A percentile compares a stretch with the other conserved stretches of the same genome.
These are phyloP conservation scores for Verticillium longisporum DNA, from an alignment of 2,329 filamentous ascomycete species.

Conservation along the genomic window DNA sequence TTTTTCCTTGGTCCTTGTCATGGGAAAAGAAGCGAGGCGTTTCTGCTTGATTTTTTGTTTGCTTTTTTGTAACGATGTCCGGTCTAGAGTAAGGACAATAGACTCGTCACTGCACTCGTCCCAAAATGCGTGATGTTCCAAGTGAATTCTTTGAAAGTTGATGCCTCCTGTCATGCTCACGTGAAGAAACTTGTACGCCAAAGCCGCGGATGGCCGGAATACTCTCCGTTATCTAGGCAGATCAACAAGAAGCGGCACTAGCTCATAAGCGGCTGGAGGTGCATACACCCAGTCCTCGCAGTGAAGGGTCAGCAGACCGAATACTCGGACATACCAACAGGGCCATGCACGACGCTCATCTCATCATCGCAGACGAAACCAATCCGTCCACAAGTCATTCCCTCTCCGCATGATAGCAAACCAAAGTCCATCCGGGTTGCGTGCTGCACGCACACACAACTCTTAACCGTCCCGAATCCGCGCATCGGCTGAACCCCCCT, in stretches of 20 bases:
- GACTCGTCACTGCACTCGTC: neutral
- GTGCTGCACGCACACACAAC: neutral
- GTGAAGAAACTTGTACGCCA: neutral
- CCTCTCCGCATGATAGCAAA: neutral
- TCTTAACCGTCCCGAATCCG: neutral
- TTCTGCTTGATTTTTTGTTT: neutral
- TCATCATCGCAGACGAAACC: neutral
- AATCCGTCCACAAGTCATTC: neutral
- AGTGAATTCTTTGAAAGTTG: no score
- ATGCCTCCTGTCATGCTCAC: neutral
- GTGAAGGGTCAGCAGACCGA: no score
- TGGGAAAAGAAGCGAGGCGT: neutral
- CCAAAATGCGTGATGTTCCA: neutral
- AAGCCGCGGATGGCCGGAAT: no score
- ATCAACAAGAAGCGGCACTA: no score
- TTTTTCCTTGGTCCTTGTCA: neutral
- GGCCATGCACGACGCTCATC: no score
- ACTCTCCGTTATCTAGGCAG: no score
- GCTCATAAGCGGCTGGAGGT: no score
- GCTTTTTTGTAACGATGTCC: neutral
- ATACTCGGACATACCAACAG: no score
- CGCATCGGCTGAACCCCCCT: no score
- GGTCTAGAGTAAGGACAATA: neutral
- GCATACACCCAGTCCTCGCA: no score
- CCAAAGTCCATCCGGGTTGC: neutral